A percentile compares a stretch with the other conserved stretches of the same genome.
Evolutionary conservation across 768 basidiomycete species (phyloP).

Genomic region (Sporobolomyces roseus): DNA sequence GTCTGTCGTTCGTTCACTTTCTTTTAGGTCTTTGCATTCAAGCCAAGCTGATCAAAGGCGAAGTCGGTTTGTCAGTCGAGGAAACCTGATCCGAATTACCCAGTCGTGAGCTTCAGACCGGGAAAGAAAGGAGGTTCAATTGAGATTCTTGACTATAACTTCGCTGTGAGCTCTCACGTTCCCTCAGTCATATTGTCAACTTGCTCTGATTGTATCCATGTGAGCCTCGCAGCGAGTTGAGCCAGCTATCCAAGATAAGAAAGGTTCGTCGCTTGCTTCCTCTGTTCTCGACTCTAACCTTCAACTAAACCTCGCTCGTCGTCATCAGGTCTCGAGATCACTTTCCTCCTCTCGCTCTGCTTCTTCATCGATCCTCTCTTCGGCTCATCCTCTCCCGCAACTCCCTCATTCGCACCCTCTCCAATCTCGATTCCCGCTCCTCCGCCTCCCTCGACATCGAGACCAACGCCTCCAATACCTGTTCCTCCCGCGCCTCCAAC

Average conservation of each 20-base stretch:
- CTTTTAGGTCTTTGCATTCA: background rate
- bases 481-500: background rate
- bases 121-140: slow-evolving; percentile 14
- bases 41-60: background rate
- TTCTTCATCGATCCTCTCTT: slow-evolving; percentile 32
- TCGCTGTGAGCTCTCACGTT: slow-evolving; percentile 11
- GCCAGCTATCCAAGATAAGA: slow-evolving; percentile 15
- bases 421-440: background rate
- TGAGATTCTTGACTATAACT: slow-evolving; percentile 26
- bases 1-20: slow-evolving; percentile 1
- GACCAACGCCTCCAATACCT: background rate
- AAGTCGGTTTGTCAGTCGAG: background rate
- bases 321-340: slow-evolving; percentile 27
- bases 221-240: slow-evolving; percentile 25
- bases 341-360: slow-evolving; percentile 22
- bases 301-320: too few relatives aligned
- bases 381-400: background rate
- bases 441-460: background rate
- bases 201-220: too few relatives aligned
- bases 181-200: background rate
- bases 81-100: slow-evolving; percentile 28
- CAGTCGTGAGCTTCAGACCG: slow-evolving; percentile 15
- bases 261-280: slow-evolving; percentile 4
- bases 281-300: background rate
- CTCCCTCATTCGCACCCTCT: background rate